phyloP scores from a whole-genome alignment of 83 land plant species.

The Picea mariana region DNA sequence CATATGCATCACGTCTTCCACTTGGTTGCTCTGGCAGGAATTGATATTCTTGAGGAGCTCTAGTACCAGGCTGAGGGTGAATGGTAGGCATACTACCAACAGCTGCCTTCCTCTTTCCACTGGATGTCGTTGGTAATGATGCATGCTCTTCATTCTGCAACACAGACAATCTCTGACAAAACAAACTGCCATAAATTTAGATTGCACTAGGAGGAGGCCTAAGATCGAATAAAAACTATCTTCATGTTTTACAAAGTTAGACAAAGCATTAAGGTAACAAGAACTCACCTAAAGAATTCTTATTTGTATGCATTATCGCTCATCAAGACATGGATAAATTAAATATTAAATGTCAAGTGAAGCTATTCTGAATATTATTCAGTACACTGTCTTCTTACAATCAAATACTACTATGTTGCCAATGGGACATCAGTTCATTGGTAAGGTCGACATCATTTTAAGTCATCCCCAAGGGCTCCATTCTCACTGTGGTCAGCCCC shows the following conservation, averaged over 20 bases:
- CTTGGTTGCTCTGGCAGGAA: slow-evolving; percentile 65
- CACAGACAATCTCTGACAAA: slow-evolving; percentile 30
- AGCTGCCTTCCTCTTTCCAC: slow-evolving; percentile 25
- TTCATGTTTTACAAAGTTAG: neutral
- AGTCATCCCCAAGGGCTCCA: no score
- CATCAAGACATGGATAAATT: neutral
- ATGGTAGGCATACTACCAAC: slow-evolving; percentile 10
- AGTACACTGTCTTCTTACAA: neutral
- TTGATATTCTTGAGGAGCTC: slow-evolving; percentile 64
- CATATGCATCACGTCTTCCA: slow-evolving; percentile 50
- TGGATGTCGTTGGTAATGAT: slow-evolving; percentile 23
- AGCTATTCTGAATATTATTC: neutral
- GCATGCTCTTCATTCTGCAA: slow-evolving; percentile 25
- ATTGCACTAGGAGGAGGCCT: neutral
- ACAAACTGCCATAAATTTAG: neutral
- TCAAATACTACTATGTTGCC: no score
- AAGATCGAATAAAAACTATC: slow-evolving; percentile 7
- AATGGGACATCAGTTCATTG: no score
- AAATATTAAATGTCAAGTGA: neutral
- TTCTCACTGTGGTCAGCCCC: no score
- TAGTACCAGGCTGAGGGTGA: slow-evolving; percentile 31
- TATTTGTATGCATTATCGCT: neutral
- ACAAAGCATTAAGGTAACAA: neutral
- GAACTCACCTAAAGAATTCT: neutral
- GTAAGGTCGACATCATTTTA: no score